phyloP scores from a whole-genome alignment of 257 asterid species.

The Solanum bulbocastanum region DNA sequence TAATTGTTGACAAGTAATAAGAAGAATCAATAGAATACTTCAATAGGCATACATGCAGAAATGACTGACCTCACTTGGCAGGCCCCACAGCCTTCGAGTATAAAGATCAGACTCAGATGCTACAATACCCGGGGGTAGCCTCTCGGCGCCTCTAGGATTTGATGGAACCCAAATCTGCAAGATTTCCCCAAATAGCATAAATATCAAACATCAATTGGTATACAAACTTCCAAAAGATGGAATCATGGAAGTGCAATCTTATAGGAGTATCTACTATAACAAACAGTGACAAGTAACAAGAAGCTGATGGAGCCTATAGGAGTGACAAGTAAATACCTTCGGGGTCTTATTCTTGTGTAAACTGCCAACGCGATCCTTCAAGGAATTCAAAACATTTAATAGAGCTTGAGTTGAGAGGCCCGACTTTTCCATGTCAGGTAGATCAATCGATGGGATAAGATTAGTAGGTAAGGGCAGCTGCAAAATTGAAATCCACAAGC shows the following conservation, averaged over 20 bases:
- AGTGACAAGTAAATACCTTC: conserved; percentile 26
- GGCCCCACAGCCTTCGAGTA: conserved; percentile 74
- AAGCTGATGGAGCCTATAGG: background rate
- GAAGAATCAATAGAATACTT: background rate
- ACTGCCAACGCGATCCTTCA: conserved; percentile 40
- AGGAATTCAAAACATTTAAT: conserved; percentile 66
- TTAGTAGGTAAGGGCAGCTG: conserved; percentile 48
- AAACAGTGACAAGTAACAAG: background rate
- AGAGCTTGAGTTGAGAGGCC: conserved; percentile 80
- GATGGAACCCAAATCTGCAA: conserved; percentile 73
- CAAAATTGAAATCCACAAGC: conserved; percentile 6
- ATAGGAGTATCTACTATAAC: background rate
- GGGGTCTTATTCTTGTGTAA: conserved; percentile 29
- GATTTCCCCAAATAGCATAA: background rate
- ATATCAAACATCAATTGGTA: background rate
- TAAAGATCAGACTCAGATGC: conserved; percentile 57
- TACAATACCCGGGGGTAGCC: conserved; percentile 67
- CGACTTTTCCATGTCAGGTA: conserved; percentile 54
- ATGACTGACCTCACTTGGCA: conserved; percentile 63
- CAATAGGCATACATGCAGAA: background rate
- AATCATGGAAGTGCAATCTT: background rate
- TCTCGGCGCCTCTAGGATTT: conserved; percentile 88
- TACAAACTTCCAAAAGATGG: background rate
- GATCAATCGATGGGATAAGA: conserved; percentile 57
- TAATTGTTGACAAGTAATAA: background rate